phyloP scores from a whole-genome alignment of 305 asterid species.

The Solanum hybrid region DNA sequence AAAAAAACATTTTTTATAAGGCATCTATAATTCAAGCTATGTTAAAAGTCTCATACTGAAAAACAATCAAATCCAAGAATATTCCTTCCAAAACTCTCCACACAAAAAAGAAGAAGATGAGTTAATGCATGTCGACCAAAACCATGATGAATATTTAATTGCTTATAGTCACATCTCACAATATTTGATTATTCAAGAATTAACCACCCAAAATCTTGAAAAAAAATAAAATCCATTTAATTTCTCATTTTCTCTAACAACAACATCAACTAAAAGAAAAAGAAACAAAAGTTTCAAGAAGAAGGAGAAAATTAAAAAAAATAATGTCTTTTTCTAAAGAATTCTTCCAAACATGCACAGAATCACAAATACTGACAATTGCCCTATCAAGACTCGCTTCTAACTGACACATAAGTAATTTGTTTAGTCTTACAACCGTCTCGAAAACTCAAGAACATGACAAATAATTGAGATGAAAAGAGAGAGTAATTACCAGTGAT shows the following conservation, averaged over 20 bases:
- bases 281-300: neutral
- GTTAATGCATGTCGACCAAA: neutral
- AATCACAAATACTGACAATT: neutral
- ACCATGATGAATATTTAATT: neutral
- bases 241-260: neutral
- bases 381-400: neutral
- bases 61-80: neutral
- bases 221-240: neutral
- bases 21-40: neutral
- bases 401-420: neutral
- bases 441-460: neutral
- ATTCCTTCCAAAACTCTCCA: neutral
- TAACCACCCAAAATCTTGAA: neutral
- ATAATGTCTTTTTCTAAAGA: neutral
- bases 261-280: neutral
- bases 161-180: neutral
- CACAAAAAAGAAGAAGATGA: neutral
- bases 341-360: neutral
- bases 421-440: neutral
- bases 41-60: neutral
- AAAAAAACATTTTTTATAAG: neutral
- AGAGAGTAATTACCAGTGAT: conserved; percentile 58
- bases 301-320: neutral
- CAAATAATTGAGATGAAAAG: neutral
- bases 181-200: neutral